Percentiles rank a stretch among this genome's conserved stretches.
Evolutionary conservation across 148 eudicot species (phyloP).

Genomic region (Polygonum aviculare): DNA sequence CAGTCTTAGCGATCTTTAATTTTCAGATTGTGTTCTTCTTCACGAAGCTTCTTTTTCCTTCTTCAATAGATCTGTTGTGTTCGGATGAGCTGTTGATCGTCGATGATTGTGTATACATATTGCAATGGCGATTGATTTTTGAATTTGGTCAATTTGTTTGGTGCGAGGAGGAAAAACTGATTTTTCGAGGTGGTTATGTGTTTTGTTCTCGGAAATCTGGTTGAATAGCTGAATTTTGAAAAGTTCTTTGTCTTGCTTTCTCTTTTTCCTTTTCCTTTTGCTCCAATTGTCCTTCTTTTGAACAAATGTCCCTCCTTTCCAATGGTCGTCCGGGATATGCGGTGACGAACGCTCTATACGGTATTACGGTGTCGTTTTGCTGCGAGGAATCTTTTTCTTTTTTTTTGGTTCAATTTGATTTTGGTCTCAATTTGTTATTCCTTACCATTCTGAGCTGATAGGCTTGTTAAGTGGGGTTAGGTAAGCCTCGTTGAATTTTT

Average conservation of each 20-base stretch:
- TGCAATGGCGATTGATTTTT: neutral
- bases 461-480: neutral
- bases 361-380: neutral
- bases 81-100: neutral
- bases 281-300: neutral
- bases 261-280: neutral
- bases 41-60: neutral
- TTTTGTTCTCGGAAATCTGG: neutral
- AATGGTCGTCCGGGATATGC: slow-evolving; percentile 6
- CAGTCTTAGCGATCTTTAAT: neutral
- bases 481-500: neutral
- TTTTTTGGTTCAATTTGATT: neutral
- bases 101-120: neutral
- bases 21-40: neutral
- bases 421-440: neutral
- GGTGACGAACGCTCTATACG: neutral
- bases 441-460: neutral
- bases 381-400: neutral
- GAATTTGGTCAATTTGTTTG: neutral
- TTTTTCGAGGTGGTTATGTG: neutral
- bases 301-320: neutral
- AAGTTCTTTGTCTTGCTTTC: neutral
- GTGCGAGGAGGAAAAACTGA: neutral
- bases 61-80: neutral
- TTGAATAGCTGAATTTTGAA: neutral